Percentiles rank a stretch among this genome's conserved stretches.
Conservation (phyloP, 2,329 filamentous ascomycete species). For the Cordyceps fumosorosea region DNA sequence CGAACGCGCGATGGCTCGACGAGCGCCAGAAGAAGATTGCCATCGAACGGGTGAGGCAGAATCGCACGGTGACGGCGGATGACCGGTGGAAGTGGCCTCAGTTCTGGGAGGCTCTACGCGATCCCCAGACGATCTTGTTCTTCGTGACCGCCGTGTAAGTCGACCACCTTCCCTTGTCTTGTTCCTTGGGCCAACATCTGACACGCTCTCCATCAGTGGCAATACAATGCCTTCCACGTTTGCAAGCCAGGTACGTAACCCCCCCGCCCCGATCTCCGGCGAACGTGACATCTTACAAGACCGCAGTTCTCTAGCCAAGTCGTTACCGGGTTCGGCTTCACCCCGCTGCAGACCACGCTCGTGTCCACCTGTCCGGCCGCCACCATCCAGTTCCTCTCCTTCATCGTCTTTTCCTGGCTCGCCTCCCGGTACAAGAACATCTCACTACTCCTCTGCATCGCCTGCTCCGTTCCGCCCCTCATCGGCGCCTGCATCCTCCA, state of each 20-base stretch:
- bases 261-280: too few species aligned
- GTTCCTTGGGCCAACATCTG: too few species aligned
- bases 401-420: not conserved
- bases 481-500: not conserved
- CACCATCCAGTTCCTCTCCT: conserved; percentile 3
- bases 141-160: conserved; percentile 5
- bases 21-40: conserved; percentile 15
- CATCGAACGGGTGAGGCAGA: conserved; percentile 5
- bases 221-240: conserved; percentile 5
- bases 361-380: conserved; percentile 1
- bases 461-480: not conserved
- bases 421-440: conserved; percentile 4
- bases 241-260: not conserved
- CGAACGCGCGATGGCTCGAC: not conserved
- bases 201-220: too few species aligned
- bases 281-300: too few species aligned
- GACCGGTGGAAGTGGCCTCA: conserved; percentile 14
- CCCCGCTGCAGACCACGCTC: not conserved
- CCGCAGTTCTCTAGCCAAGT: conserved; percentile 3
- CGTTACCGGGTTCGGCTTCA: conserved; percentile 3
- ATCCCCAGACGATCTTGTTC: conserved; percentile 1
- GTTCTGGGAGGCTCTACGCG: conserved; percentile 13
- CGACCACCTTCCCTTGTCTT: too few species aligned
- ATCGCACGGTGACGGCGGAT: conserved; percentile 12
- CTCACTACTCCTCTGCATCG: not conserved